Conservation (phyloP, 2,329 filamentous ascomycete genomes). For the Venturiaceae sp. region DNA sequence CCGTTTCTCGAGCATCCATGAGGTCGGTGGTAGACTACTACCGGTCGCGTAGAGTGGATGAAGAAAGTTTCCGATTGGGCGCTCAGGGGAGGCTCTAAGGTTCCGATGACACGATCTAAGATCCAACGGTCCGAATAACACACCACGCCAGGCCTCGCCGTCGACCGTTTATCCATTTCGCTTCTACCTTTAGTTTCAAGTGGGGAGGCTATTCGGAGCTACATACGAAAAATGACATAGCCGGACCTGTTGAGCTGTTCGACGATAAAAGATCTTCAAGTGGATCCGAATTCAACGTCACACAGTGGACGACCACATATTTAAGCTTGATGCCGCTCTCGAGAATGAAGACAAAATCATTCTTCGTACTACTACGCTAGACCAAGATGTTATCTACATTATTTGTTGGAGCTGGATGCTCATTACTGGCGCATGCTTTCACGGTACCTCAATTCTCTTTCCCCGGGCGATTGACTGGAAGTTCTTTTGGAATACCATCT, state of each 20-base stretch:
- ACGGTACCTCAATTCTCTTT: not conserved
- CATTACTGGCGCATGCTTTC: not conserved
- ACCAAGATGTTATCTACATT: not conserved
- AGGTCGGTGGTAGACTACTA: no score
- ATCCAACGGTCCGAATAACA: not conserved
- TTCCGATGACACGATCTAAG: not conserved
- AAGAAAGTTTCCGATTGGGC: not conserved
- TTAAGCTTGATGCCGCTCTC: not conserved
- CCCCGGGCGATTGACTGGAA: constrained; percentile 6
- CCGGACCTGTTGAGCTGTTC: not conserved
- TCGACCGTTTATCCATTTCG: no score
- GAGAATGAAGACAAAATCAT: not conserved
- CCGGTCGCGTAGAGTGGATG: no score
- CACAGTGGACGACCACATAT: not conserved
- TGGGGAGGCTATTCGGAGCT: not conserved
- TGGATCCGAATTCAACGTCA: not conserved
- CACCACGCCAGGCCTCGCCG: no score
- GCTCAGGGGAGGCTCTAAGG: not conserved
- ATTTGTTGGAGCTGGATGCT: not conserved
- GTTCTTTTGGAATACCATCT: constrained; percentile 17
- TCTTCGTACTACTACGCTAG: not conserved
- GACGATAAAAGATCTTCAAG: not conserved
- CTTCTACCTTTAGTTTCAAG: not conserved
- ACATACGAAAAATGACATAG: not conserved
- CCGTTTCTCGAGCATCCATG: no score